phyloP scores from a whole-genome alignment of 2,329 filamentous ascomycete genomes.

The Coniella vitis region DNA sequence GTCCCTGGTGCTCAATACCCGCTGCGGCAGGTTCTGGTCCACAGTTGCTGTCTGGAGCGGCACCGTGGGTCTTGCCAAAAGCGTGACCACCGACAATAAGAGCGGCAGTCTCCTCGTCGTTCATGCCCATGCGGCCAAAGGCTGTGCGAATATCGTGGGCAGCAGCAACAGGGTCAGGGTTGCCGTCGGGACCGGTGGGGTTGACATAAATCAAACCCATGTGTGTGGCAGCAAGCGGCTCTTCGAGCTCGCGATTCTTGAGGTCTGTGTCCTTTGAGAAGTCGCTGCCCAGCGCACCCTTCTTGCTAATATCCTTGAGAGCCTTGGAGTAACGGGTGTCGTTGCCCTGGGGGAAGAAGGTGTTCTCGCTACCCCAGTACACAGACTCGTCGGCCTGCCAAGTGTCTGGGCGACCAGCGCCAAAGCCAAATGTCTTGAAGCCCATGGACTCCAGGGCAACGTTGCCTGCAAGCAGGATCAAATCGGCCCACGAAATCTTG shows the following conservation, averaged over 20 bases:
- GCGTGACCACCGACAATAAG: conserved; percentile 72
- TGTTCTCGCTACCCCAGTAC: conserved; percentile 68
- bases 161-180: conserved; percentile 61
- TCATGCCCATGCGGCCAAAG: conserved; percentile 76
- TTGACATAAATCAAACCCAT: conserved; percentile 81
- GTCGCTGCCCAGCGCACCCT: conserved; percentile 28
- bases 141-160: conserved; percentile 67
- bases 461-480: conserved; percentile 63
- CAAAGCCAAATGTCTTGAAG: conserved; percentile 63
- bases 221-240: conserved; percentile 60
- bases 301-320: conserved; percentile 33
- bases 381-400: conserved; percentile 67
- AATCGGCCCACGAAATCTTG: conserved; percentile 71
- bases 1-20: conserved; percentile 53
- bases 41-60: conserved; percentile 53
- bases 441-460: conserved; percentile 70
- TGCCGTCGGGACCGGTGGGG: conserved; percentile 68
- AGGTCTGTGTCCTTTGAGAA: conserved; percentile 37
- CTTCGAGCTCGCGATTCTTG: conserved; percentile 56
- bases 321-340: conserved; percentile 57
- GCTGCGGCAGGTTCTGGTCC: conserved; percentile 58
- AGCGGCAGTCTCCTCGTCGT: conserved; percentile 74
- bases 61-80: conserved; percentile 72
- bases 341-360: conserved; percentile 58
- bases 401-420: conserved; percentile 60